phyloP scores from a whole-genome alignment of 2,329 filamentous ascomycete species.

The Colletotrichum sp. region DNA sequence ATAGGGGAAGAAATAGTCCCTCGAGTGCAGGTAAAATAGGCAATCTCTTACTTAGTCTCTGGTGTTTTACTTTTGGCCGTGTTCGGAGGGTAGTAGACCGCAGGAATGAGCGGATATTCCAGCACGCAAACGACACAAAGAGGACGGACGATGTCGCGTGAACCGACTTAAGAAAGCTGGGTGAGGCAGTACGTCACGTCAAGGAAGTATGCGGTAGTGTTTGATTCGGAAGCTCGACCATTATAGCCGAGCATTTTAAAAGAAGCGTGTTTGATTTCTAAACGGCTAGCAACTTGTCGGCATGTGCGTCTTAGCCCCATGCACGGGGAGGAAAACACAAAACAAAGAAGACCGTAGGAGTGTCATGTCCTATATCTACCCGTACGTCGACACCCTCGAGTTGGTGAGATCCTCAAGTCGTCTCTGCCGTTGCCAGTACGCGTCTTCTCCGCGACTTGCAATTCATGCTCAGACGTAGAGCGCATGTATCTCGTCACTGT shows the following conservation, averaged over 20 bases:
- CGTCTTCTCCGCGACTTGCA: neutral
- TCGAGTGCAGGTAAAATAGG: neutral
- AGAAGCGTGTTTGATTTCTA: neutral
- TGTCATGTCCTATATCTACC: neutral
- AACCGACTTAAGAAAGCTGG: neutral
- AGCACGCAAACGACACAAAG: neutral
- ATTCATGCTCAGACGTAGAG: neutral
- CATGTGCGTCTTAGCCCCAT: neutral
- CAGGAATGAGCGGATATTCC: neutral
- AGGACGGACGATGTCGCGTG: neutral
- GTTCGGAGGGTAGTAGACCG: neutral
- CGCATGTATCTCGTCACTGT: neutral
- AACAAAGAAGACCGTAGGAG: neutral
- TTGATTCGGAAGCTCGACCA: neutral
- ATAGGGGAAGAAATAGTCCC: neutral
- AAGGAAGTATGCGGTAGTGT: neutral
- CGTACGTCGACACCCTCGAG: neutral
- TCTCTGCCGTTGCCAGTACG: neutral
- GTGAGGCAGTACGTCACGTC: neutral
- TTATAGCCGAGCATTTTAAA: neutral
- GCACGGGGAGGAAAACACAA: neutral
- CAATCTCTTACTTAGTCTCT: neutral
- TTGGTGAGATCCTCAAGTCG: neutral
- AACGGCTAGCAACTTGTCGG: neutral
- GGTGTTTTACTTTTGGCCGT: neutral